These are phyloP conservation scores for Litchi chinensis DNA, from an alignment of 345 rosid species.

Conservation along the genomic window DNA sequence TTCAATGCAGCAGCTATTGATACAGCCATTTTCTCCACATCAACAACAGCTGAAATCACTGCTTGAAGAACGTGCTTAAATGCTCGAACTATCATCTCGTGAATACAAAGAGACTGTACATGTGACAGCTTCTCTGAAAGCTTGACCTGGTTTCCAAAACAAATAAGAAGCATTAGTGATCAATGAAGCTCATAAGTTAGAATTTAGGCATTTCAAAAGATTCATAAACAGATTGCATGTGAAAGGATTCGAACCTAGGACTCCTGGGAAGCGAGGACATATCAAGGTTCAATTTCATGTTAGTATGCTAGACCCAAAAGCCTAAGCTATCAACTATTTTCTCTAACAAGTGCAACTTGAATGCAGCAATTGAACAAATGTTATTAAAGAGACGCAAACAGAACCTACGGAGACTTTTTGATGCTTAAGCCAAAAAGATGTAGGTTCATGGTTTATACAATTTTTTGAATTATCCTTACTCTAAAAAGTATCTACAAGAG, in stretches of 20 bases:
- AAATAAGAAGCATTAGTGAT: constrained; percentile 23
- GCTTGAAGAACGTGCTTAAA: constrained; percentile 91
- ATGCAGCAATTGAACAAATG: not conserved
- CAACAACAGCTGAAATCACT: constrained; percentile 69
- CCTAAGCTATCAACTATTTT: no score
- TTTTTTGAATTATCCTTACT: not conserved
- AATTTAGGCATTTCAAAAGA: no score
- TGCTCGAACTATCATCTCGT: constrained; percentile 97
- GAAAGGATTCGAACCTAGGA: no score
- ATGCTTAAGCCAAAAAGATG: not conserved
- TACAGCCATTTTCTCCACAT: constrained; percentile 65
- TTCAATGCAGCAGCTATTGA: constrained; percentile 85
- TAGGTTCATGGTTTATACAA: not conserved
- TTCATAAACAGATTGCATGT: no score
- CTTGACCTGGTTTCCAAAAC: constrained; percentile 62
- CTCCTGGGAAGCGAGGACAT: no score
- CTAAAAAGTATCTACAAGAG: not conserved
- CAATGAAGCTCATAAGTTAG: constrained; percentile 5
- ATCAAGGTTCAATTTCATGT: no score
- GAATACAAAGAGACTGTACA: constrained; percentile 92
- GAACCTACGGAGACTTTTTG: not conserved
- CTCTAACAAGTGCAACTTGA: not conserved
- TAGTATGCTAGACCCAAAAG: no score
- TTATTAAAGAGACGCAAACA: not conserved
- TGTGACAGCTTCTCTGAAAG: constrained; percentile 95